Percentiles rank a stretch among this genome's conserved stretches.
These are phyloP conservation scores for Veloboletus limbatus DNA, from an alignment of 1,284 basidiomycete genomes.

Conservation along the genomic window DNA sequence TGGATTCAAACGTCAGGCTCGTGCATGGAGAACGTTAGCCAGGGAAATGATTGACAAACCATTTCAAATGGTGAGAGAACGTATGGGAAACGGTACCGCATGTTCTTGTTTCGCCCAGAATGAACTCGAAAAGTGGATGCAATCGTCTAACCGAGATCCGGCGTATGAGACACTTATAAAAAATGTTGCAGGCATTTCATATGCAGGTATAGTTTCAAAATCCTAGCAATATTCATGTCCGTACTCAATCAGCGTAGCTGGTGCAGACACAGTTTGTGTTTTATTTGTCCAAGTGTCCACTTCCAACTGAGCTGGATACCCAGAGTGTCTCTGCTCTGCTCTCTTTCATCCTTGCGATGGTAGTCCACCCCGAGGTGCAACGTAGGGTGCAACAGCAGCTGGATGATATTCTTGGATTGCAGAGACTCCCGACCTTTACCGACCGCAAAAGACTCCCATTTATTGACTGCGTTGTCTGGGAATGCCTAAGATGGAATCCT, in stretches of 20 bases:
- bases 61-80: slow-evolving; percentile 38
- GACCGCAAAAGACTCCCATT: slow-evolving; percentile 38
- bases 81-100: slow-evolving; percentile 35
- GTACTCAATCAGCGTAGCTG: slow-evolving; percentile 15
- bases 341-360: slow-evolving; percentile 40
- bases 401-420: slow-evolving; percentile 30
- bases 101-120: slow-evolving; percentile 36
- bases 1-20: slow-evolving; percentile 40
- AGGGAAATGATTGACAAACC: slow-evolving; percentile 41
- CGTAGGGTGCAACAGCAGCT: slow-evolving; percentile 37
- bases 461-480: slow-evolving; percentile 39
- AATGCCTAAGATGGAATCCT: slow-evolving; percentile 45
- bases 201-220: slow-evolving; percentile 33
- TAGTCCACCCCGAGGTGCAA: slow-evolving; percentile 39
- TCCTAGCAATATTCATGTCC: background rate
- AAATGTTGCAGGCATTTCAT: slow-evolving; percentile 44
- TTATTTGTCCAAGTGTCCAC: background rate
- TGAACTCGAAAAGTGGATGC: slow-evolving; percentile 35
- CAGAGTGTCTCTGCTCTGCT: slow-evolving; percentile 26
- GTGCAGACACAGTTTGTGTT: slow-evolving; percentile 26
- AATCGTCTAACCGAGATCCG: slow-evolving; percentile 24
- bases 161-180: slow-evolving; percentile 37
- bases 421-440: slow-evolving; percentile 37
- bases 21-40: slow-evolving; percentile 37
- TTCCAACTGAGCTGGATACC: slow-evolving; percentile 5